Evolutionary conservation across 768 basidiomycete genomes (phyloP), one percentile per base, ranked within the genome.

Genomic region (Phlebiopsis flavidoalba): DNA sequence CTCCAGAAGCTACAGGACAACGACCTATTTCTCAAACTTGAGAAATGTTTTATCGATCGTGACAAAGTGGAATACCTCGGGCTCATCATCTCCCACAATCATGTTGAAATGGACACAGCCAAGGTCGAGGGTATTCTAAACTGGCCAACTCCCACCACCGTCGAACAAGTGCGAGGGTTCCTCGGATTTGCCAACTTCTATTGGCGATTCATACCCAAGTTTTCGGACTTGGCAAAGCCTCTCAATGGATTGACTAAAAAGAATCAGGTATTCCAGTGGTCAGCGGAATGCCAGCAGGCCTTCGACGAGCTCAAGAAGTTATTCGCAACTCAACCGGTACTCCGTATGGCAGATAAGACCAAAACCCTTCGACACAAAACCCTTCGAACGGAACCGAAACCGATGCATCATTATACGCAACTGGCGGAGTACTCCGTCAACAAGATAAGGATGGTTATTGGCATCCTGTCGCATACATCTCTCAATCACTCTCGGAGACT

Each of bases 31-130:
- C 58, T 71, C 11, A 75, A 75, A 58, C 69, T 72, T 0, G 70
- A 77, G 47, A 80, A 79, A 63, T 80, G 77, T 62, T 36, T 36
- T 10, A 77, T 75, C 50, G 59, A 70, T 10, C 19, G 55, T 31
- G 12, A 46, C 11, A 22, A 70, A 53, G 66, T 73, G 1, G 67
- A 72, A 33, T 75, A 72, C 59, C 65, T 78, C 26, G 26, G 26
- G 26, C 26, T 31, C 6, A 31, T 31, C 6, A 31, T 77, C n/a
- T 2, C 15, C 0, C 6, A 60, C 26, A 61, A 66, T 0, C 8
- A 56, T 0, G 61, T 76, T 0, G 12, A 40, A 0, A 78, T 78
- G 72, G 73, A 78, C 53, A 67, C 70, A 0, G 40, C 17, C 0
- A 79, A 79, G 50, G 62, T 77, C 1, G 61, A 67, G 35, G 70